Evolutionary conservation across 495 filamentous ascomycete species (phyloP).

Genomic region (Penicillium maclennaniae): DNA sequence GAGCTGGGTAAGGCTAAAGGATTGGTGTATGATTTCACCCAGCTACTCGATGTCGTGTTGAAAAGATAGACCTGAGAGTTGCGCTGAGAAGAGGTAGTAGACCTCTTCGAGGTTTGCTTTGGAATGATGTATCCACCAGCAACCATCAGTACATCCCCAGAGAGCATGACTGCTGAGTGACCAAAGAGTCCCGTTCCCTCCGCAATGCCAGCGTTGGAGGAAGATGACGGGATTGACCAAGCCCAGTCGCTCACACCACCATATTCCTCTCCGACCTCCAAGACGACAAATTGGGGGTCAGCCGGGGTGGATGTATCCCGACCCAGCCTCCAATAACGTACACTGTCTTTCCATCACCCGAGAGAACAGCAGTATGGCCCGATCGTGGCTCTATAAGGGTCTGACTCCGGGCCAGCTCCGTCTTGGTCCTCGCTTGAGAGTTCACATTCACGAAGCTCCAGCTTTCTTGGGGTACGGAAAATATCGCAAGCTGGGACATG

Average conservation of each 20-base stretch:
- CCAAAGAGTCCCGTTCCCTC: conserved; percentile 69
- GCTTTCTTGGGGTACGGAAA: conserved; percentile 76
- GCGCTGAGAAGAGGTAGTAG: conserved; percentile 22
- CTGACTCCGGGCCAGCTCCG: conserved; percentile 46
- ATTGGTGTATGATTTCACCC: conserved; percentile 66
- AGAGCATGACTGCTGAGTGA: conserved; percentile 78
- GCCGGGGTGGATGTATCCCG: conserved; percentile 72
- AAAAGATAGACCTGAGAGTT: conserved; percentile 62
- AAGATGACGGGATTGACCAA: conserved; percentile 60
- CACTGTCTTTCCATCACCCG: conserved; percentile 67
- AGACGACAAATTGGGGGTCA: conserved; percentile 70
- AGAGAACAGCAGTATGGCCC: conserved; percentile 79
- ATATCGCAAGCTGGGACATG: conserved; percentile 86
- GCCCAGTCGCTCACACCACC: conserved; percentile 66
- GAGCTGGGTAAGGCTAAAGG: conserved; percentile 28
- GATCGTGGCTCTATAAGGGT: conserved; percentile 67
- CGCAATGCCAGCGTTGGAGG: conserved; percentile 32
- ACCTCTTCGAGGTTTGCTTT: conserved; percentile 40
- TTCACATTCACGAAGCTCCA: conserved; percentile 75
- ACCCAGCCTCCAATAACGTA: conserved; percentile 90
- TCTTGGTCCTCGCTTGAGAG: conserved; percentile 35
- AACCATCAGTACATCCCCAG: conserved; percentile 87
- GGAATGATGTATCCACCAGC: conserved; percentile 75
- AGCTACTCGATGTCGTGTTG: conserved; percentile 70
- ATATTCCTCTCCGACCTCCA: conserved; percentile 67